A percentile compares a stretch with the other conserved stretches of the same genome.
Evolutionary conservation across 768 basidiomycete species (phyloP).

Genomic region (Tremella yokohamensis): DNA sequence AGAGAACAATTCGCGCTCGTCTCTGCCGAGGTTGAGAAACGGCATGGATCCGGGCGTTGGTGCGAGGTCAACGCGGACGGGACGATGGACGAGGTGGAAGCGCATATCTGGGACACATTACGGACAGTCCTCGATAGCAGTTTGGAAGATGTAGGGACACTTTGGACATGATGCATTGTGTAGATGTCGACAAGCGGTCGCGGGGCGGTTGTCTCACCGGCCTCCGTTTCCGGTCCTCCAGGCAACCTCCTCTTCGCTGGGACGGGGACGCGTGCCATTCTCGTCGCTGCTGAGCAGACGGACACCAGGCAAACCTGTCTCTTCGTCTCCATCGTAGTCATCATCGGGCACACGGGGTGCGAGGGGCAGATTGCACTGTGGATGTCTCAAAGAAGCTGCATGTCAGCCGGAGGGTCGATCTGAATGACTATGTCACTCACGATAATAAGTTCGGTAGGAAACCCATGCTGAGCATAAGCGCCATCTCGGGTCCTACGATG

Average conservation of each 20-base stretch:
- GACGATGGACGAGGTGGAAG: constrained; percentile 38
- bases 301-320: not conserved
- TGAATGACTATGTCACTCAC: constrained; percentile 24
- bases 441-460: constrained; percentile 48
- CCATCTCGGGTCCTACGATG: constrained; percentile 44
- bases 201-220: too few relatives aligned
- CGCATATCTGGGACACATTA: constrained; percentile 30
- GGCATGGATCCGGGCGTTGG: constrained; percentile 36
- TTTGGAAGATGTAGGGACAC: too few relatives aligned
- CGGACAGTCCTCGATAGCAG: not conserved
- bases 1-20: constrained; percentile 40
- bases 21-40: constrained; percentile 24
- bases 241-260: constrained; percentile 21
- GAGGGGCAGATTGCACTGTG: constrained; percentile 46
- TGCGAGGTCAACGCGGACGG: constrained; percentile 34
- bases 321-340: constrained; percentile 11
- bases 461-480: constrained; percentile 37
- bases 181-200: too few relatives aligned
- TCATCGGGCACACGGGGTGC: constrained; percentile 31
- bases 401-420: not conserved
- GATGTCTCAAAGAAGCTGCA: constrained; percentile 41
- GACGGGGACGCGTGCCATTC: not conserved
- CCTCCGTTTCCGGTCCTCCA: constrained; percentile 5
- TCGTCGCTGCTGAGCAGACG: constrained; percentile 11
- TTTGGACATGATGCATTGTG: too few relatives aligned